Evolutionary conservation across 73 alveolate species (phyloP), one percentile per base, ranked within the genome.

Genomic region (Paramecium sexaurelia): DNA sequence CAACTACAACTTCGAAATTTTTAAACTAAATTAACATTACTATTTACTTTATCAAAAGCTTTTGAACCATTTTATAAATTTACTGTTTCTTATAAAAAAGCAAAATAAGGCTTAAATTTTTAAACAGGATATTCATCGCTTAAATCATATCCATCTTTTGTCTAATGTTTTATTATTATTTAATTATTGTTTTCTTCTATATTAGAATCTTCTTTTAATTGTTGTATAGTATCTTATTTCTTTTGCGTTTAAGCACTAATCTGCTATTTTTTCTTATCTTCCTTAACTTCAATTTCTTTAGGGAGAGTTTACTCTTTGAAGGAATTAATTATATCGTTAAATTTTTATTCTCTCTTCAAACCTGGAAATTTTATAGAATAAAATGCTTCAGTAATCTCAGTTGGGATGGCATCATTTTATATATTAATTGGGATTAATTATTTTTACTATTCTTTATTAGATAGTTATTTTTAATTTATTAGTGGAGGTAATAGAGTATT

Each of bases 311-410:
- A 75, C 45, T 88, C 94, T 68, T 88, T 88, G 45, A 88, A 41
- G n/a, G 75, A 55, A 66, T 51, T 55, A 17, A 88, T 71, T 11
- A 88, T 68, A 26, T 88, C 94, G 20, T 69, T 47, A 69, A 55
- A 88, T 36, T 88, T 88, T 26, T 41, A 69, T 37, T 69, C 68
- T 55, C 29, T 82, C 47, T 88, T 69, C 26, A 61, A 15, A 2
- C 94, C 94, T 71, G 39, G 26, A 88, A 88, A 88, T 29, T 68
- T 22, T 7, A 88, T 69, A n/a, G 20, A 8, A 69, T 88, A 88
- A 15, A 88, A 67, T 1, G 66, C 29, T n/a, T 88, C 87, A 41
- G 20, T 82, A 10, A 88, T 69, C 32, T 88, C 94, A 27, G 75
- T 56, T 15, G 40, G 45, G 1, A 24, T 13, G 29, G 41, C 7